A percentile compares a stretch with the other conserved stretches of the same genome.
These are phyloP conservation scores for Metschnikowia rubicola DNA, from an alignment of 805 yeast genomes.

Conservation along the genomic window DNA sequence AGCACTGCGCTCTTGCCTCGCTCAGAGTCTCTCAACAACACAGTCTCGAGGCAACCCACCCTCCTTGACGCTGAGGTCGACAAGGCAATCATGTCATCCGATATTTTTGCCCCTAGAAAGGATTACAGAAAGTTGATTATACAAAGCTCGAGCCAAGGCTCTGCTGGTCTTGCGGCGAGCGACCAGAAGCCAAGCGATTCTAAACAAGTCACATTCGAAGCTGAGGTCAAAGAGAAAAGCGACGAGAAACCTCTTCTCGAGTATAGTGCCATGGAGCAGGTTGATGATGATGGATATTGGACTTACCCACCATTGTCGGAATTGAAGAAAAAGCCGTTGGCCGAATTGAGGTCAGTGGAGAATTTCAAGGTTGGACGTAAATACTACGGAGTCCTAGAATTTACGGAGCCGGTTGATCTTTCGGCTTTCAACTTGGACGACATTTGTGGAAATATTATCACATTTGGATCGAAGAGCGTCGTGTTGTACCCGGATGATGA, in stretches of 20 bases:
- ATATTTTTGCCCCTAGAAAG: constrained; percentile 62
- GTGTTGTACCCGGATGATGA: constrained; percentile 69
- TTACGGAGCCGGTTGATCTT: constrained; percentile 79
- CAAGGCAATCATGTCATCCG: constrained; percentile 65
- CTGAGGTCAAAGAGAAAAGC: constrained; percentile 6
- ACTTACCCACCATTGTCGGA: constrained; percentile 72
- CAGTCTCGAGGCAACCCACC: constrained; percentile 1
- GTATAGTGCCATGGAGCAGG: constrained; percentile 25
- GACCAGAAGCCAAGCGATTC: constrained; percentile 15
- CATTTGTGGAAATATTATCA: constrained; percentile 62
- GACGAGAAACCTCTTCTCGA: constrained; percentile 16
- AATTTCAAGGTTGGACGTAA: constrained; percentile 75
- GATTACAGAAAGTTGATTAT: constrained; percentile 53
- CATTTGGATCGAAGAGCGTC: constrained; percentile 57
- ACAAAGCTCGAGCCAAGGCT: constrained; percentile 34
- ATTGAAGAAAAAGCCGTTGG: constrained; percentile 54
- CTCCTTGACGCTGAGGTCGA: constrained; percentile 43
- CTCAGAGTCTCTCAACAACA: constrained; percentile 6
- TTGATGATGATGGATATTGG: constrained; percentile 80
- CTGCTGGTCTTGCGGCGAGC: neutral
- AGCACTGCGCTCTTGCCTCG: constrained; percentile 8
- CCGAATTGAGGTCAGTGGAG: constrained; percentile 60
- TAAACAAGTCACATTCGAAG: constrained; percentile 34
- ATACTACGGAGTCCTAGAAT: constrained; percentile 74
- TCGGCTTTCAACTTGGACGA: constrained; percentile 59